Base-by-base conservation (phyloP, 352 stramenopile species). In the Pythium phragmiticola region DNA sequence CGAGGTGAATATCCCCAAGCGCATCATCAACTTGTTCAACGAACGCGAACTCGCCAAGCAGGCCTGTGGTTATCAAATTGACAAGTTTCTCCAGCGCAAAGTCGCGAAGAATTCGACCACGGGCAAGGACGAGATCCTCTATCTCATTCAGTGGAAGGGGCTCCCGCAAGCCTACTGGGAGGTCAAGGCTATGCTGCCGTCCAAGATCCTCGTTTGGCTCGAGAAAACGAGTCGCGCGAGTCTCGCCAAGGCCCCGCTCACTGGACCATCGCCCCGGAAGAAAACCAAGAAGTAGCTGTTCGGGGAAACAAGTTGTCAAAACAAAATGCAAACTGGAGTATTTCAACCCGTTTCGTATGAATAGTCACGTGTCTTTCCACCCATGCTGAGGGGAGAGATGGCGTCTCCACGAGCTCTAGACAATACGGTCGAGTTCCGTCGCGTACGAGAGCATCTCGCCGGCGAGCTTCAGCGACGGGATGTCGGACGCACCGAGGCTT, bases 371-470 rank as follows among this genome's bases (percentile, higher is more conserved):
- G 26, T 30, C 26, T 30, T 30, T 30, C 26, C 26, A 30, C 1
- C 26, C 26, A 30, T 30, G 26, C 26, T 30, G 26, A 30, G 26
- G 26, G 4, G 26, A 5, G 26, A 30, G 26, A 30, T 3, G 7
- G 34, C 34, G 34, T 39, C 34, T 11, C 34, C 34, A 39, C 7
- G 4, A 13, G 11, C 11, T 39, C 34, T 93, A 97, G 54, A 97
- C 90, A 65, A 97, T 97, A 64, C 90, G 87, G 70, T 97, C 90
- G 50, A 99, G 81, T 74, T 99, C 96, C 34, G 94, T 98, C 33
- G 96, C 96, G 78, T 98, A 98, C 69, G 87, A 96, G 23, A 99
- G 80, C 65, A 81, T 98, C 75, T 99, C 95, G 21, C 88, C 78
- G 48, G 98, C 97, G 52, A 98, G 81, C 70, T 96, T 91, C 76